These are phyloP conservation scores for Alternaria gaisen DNA, from an alignment of 2,329 filamentous ascomycete species.

Conservation along the genomic window DNA sequence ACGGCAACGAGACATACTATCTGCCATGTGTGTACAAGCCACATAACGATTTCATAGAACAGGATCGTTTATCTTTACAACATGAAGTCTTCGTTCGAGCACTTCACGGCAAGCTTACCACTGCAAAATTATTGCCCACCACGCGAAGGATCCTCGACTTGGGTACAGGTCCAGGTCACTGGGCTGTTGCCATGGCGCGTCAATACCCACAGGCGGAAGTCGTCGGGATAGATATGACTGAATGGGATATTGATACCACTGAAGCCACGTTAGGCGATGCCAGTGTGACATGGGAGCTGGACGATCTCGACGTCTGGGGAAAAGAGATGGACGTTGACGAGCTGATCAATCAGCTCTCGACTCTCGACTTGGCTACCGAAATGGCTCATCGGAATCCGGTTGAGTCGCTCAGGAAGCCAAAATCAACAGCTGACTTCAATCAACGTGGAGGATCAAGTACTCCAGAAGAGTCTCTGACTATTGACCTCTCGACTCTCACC, in stretches of 20 bases:
- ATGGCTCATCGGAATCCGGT: slow-evolving; percentile 33
- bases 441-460: slow-evolving; percentile 20
- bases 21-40: slow-evolving; percentile 63
- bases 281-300: slow-evolving; percentile 48
- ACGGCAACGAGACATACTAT: slow-evolving; percentile 69
- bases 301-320: slow-evolving; percentile 50
- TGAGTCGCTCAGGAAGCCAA: slow-evolving; percentile 21
- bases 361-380: slow-evolving; percentile 37
- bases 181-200: slow-evolving; percentile 59
- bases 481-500: slow-evolving; percentile 34
- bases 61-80: slow-evolving; percentile 68
- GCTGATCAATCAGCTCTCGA: slow-evolving; percentile 31
- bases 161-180: slow-evolving; percentile 61
- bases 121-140: slow-evolving; percentile 38
- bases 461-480: slow-evolving; percentile 31
- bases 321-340: slow-evolving; percentile 39
- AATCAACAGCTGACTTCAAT: slow-evolving; percentile 4
- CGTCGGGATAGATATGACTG: slow-evolving; percentile 60
- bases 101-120: slow-evolving; percentile 48
- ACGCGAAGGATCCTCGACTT: slow-evolving; percentile 50
- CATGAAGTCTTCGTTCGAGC: slow-evolving; percentile 68
- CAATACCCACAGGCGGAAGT: slow-evolving; percentile 57
- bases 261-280: slow-evolving; percentile 46
- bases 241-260: slow-evolving; percentile 61
- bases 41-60: slow-evolving; percentile 65